phyloP scores from a whole-genome alignment of 225 moss, liverwort and hornwort genomes.

The Bryoerythrophyllum caledonicum region DNA sequence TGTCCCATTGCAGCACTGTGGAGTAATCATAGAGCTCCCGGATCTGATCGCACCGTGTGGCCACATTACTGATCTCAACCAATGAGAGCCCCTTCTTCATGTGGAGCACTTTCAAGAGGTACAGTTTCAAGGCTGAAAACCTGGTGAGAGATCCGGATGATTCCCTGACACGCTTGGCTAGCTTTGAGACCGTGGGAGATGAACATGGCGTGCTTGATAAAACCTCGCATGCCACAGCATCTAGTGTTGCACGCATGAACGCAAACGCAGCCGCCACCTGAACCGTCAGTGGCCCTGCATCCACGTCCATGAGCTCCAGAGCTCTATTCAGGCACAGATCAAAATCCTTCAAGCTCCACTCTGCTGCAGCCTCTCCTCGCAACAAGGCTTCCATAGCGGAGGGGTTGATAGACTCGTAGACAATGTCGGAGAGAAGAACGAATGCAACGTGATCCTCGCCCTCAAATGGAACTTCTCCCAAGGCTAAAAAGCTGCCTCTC shows the following conservation, averaged over 20 bases:
- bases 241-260: constrained; percentile 41
- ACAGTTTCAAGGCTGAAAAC: constrained; percentile 43
- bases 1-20: constrained; percentile 39
- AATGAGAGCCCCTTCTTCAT: constrained; percentile 48
- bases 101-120: constrained; percentile 59
- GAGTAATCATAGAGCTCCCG: constrained; percentile 25
- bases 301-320: constrained; percentile 36
- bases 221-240: constrained; percentile 46
- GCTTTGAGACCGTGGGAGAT: neutral
- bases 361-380: constrained; percentile 34
- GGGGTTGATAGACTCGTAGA: constrained; percentile 41
- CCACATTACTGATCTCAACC: constrained; percentile 45
- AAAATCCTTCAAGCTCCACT: constrained; percentile 42
- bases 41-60: constrained; percentile 27
- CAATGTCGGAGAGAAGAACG: constrained; percentile 43
- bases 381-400: constrained; percentile 25
- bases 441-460: constrained; percentile 28
- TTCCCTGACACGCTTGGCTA: constrained; percentile 28
- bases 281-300: constrained; percentile 29
- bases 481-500: constrained; percentile 19
- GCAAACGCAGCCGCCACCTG: constrained; percentile 41
- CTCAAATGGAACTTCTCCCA: constrained; percentile 26
- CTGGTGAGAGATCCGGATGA: constrained; percentile 5
- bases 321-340: constrained; percentile 31
- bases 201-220: constrained; percentile 5